phyloP scores from a whole-genome alignment of 2,329 filamentous ascomycete species.

The Botryosphaeria dothidea region DNA sequence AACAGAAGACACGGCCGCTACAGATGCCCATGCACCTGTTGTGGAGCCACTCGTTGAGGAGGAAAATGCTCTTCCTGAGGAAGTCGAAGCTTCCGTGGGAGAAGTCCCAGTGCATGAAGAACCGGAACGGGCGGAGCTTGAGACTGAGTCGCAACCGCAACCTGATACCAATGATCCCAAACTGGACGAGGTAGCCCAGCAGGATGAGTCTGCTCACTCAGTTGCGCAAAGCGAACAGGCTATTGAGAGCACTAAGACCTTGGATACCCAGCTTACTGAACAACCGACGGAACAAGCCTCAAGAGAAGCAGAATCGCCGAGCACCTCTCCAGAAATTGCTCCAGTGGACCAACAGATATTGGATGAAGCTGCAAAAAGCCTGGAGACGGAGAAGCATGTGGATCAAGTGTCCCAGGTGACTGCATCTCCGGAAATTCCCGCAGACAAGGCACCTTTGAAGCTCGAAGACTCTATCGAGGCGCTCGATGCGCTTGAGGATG shows the following conservation, averaged over 20 bases:
- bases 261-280: neutral
- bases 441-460: conserved; percentile 34
- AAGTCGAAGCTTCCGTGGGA: neutral
- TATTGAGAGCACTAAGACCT: neutral
- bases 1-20: neutral
- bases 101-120: neutral
- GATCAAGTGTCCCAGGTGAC: conserved; percentile 23
- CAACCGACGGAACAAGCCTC: neutral
- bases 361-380: neutral
- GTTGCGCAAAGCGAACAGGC: neutral
- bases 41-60: neutral
- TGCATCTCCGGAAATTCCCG: conserved; percentile 12
- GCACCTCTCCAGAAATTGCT: conserved; percentile 3
- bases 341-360: conserved; percentile 3
- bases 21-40: neutral
- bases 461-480: conserved; percentile 52
- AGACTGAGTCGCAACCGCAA: neutral
- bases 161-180: neutral
- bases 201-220: neutral
- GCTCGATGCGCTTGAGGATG: conserved; percentile 54
- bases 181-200: neutral
- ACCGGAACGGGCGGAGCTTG: neutral
- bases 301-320: neutral
- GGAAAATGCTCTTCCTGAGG: neutral
- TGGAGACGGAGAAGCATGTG: neutral